Evolutionary conservation across 164 flowering plant genomes (phyloP), one percentile per base, ranked within the genome.

Genomic region (Chimonanthus praecox): DNA sequence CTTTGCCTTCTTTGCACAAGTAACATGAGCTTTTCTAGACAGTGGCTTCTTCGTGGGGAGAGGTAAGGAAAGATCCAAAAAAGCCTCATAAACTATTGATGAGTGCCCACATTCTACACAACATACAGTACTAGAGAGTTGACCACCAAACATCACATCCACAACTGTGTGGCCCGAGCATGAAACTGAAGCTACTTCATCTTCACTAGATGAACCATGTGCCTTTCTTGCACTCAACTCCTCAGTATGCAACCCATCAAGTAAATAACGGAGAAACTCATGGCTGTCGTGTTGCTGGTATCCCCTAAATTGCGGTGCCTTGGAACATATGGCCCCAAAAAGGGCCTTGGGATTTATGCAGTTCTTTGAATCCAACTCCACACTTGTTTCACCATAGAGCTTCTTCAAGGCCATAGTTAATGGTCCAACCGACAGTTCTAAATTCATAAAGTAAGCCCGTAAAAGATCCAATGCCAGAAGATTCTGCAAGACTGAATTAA

Each of bases 271-370:
- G 33, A 96, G 93, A 82, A 96, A 78, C 67, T 96, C 99, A 78
- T 96, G 99, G 82, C 99, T 92, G 75, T 96, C 99, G 58, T 96
- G 98, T 70, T 96, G 98, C 72, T 91, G 94, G 78, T 80, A 88
- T 79, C 98, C 99, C 83, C 83, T 83, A 79, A 94, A 96, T 50
- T 91, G 98, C n/a, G 96, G 97, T 74, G 93, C 90, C 78, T 88
- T 96, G 45, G 92, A 80, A 80, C 91, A 87, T 64, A 96, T 67
- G 79, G 83, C 81, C 61, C 93, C 95, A 71, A 96, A 91, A 73
- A 96, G 72, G 21, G 87, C 73, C 80, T 76, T 90, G 4, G 98
- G 98, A 76, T 83, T 96, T 54, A 88, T 81, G 18, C 78, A 88
- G 81, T 79, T 82, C 79, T 81, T 85, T 62, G 75, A 72, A 18